Evolutionary conservation across 2,329 filamentous ascomycete genomes (phyloP), one percentile per base, ranked within the genome.

Genomic region (Claviceps spartinae): DNA sequence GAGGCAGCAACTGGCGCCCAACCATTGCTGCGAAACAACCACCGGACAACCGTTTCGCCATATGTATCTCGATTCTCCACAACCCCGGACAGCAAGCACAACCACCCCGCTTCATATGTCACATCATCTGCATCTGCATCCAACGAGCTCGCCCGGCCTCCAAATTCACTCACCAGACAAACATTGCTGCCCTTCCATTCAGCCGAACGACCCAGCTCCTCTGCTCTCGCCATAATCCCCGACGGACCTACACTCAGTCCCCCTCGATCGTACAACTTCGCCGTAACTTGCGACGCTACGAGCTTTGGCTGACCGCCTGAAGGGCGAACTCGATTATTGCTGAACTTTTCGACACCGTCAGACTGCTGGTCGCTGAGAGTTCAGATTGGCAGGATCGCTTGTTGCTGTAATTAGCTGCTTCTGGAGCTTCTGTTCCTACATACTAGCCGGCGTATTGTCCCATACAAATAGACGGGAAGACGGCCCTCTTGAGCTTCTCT

Each of bases 301-400:
- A 30, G 26, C 40, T 49, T 44, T 45, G 34, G 40, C 52, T 41
- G 52, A 64, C 61, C 63, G 64, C 65, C 66, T 66, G 55, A 52
- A 50, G 59, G 56, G 60, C 61, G 58, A 60, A 60, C 63, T 57
- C 16, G 38, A n/a, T n/a, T 20, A n/a, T 16, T 41, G 38, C 8
- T 30, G 26, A 30, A 9, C 8, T 30, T 30, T 30, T 9, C 8
- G 26, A 9, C 26, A 30, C 26, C 26, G 8, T 30, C 26, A 30
- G 26, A 9, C 26, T 38, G 37, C 37, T 38, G 37, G 18, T 8
- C 30, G 16, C 18, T 22, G 41, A 26, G 40, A 22, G 48, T 37
- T 22, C 42, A 47, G 44, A 42, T 13, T 51, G 36, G 54, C 52
- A 22, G 46, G 45, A 49, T 46, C 26, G 26, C 34, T 42, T 42